A percentile compares a stretch with the other conserved stretches of the same genome.
Conservation (phyloP, 768 basidiomycete species). For the Strobilomyces dryophilus region DNA sequence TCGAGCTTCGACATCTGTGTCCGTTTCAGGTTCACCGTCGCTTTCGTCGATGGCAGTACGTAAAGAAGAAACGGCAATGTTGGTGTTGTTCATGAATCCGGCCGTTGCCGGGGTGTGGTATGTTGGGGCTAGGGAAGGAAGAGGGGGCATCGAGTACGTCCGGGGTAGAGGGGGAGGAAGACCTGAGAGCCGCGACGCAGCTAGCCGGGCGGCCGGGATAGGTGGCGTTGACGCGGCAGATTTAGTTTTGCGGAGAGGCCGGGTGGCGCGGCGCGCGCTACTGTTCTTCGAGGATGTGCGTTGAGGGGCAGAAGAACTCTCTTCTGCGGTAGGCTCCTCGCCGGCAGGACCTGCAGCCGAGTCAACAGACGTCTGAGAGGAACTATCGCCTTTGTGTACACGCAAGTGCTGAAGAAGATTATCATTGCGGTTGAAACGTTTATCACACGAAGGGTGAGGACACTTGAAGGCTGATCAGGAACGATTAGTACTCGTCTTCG, state of each 20-base stretch:
- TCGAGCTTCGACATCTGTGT: conserved; percentile 30
- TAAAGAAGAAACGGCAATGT: conserved; percentile 34
- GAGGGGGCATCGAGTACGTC: conserved; percentile 31
- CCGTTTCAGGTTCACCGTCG: conserved; percentile 31
- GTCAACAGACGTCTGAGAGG: conserved; percentile 32
- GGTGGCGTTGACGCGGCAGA: conserved; percentile 34
- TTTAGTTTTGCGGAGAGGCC: conserved; percentile 33
- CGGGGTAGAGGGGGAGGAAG: conserved; percentile 30
- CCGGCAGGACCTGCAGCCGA: conserved; percentile 22
- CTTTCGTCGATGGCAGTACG: conserved; percentile 34
- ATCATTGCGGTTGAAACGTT: conserved; percentile 74
- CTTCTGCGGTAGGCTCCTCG: conserved; percentile 23
- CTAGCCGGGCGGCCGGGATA: conserved; percentile 30
- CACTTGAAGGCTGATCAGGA: conserved; percentile 63
- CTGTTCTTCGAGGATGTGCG: conserved; percentile 23
- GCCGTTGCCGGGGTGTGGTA: conserved; percentile 23
- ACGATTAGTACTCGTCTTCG: conserved; percentile 19
- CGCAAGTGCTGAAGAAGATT: conserved; percentile 77
- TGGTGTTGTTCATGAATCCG: conserved; percentile 34
- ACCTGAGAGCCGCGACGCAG: conserved; percentile 30
- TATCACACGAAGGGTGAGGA: conserved; percentile 60
- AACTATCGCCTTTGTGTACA: conserved; percentile 50
- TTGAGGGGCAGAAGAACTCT: conserved; percentile 19
- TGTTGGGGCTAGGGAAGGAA: conserved; percentile 25
- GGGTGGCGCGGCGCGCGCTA: conserved; percentile 25